These are phyloP conservation scores for Tricholomella constricta DNA, from an alignment of 768 basidiomycete species.

Conservation along the genomic window DNA sequence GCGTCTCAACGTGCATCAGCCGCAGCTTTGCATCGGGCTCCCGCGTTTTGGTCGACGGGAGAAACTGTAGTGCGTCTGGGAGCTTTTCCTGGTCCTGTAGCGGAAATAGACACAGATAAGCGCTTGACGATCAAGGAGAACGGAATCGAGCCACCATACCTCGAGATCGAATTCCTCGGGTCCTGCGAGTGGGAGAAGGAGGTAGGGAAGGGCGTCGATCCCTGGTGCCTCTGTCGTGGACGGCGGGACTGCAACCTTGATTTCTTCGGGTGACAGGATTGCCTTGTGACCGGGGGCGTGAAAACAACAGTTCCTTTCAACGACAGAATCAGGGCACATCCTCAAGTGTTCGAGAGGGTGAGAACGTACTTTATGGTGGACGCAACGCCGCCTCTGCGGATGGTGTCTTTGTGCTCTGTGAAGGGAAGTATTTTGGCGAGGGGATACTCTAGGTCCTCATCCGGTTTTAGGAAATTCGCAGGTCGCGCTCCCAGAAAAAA, in stretches of 20 bases:
- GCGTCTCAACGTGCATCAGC: slow-evolving; percentile 83
- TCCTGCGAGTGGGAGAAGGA: slow-evolving; percentile 90
- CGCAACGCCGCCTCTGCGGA: slow-evolving; percentile 85
- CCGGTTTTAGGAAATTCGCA: slow-evolving; percentile 44
- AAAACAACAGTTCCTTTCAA: slow-evolving; percentile 76
- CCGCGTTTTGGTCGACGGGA: slow-evolving; percentile 80
- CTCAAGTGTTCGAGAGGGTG: background rate
- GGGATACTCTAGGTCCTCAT: slow-evolving; percentile 68
- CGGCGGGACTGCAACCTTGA: slow-evolving; percentile 55
- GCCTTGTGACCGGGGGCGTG: slow-evolving; percentile 67
- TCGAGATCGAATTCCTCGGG: slow-evolving; percentile 95
- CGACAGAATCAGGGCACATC: background rate
- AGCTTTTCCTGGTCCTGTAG: slow-evolving; percentile 85
- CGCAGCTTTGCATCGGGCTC: slow-evolving; percentile 79
- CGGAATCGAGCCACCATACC: slow-evolving; percentile 37
- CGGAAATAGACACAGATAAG: background rate
- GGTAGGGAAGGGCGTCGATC: slow-evolving; percentile 80
- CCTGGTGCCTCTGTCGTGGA: slow-evolving; percentile 66
- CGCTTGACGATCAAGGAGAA: too few relatives aligned
- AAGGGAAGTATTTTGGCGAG: slow-evolving; percentile 81
- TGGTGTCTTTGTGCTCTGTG: slow-evolving; percentile 86
- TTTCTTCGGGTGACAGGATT: slow-evolving; percentile 66
- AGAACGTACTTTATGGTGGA: slow-evolving; percentile 79
- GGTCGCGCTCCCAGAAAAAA: slow-evolving; percentile 78
- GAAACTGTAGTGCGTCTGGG: slow-evolving; percentile 82